Evolutionary conservation across 805 yeast genomes (phyloP).

Genomic region (Isabelozyma pseudorhagii): DNA sequence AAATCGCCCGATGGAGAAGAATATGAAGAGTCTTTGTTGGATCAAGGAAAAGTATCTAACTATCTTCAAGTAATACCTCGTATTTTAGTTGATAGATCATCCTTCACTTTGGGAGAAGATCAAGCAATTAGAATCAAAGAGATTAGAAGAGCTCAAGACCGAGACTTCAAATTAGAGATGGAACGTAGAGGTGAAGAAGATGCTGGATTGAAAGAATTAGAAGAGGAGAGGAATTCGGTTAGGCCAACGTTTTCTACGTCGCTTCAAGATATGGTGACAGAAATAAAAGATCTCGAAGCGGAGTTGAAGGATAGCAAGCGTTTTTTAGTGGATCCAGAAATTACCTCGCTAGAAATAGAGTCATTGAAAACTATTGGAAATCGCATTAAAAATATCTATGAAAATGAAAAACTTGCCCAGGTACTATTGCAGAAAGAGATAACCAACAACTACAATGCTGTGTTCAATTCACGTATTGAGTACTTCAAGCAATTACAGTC

Average conservation of each 20-base stretch:
- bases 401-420: conserved; percentile 42
- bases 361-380: conserved; percentile 16
- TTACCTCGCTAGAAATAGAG: conserved; percentile 15
- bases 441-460: conserved; percentile 51
- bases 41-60: conserved; percentile 68
- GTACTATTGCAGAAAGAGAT: conserved; percentile 44
- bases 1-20: conserved; percentile 67
- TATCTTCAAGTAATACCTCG: conserved; percentile 49
- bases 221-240: conserved; percentile 17
- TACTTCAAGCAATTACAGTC: conserved; percentile 84
- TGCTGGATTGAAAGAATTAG: conserved; percentile 18
- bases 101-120: conserved; percentile 35
- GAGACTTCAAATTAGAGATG: conserved; percentile 19
- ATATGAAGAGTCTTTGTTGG: conserved; percentile 68
- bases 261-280: conserved; percentile 29
- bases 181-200: conserved; percentile 21
- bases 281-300: conserved; percentile 22
- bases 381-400: conserved; percentile 29
- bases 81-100: conserved; percentile 36
- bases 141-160: conserved; percentile 15
- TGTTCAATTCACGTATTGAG: conserved; percentile 76
- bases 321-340: conserved; percentile 7
- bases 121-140: conserved; percentile 13
- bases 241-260: conserved; percentile 29
- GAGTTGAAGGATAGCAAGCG: conserved; percentile 20